Conservation (phyloP, 2,329 filamentous ascomycete species). For the Arthroderma sp. region DNA sequence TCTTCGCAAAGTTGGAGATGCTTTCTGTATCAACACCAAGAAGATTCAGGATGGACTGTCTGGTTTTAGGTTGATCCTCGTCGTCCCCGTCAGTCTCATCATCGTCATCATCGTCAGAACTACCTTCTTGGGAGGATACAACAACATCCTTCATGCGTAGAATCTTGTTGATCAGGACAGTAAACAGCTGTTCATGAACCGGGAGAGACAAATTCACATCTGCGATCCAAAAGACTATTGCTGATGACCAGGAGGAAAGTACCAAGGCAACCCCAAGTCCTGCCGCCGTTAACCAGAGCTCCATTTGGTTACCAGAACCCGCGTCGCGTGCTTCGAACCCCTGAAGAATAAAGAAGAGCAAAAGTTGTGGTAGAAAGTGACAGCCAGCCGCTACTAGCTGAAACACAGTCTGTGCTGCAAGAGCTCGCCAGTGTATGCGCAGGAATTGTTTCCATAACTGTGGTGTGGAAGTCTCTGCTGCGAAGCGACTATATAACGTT, state of each 20-base stretch:
- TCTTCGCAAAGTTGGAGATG: slow-evolving; percentile 52
- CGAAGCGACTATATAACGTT: neutral
- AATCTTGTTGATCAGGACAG: neutral
- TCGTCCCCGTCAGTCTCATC: neutral
- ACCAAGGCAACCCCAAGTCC: neutral
- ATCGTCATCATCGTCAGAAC: neutral
- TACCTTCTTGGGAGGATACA: neutral
- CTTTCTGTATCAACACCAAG: slow-evolving; percentile 17
- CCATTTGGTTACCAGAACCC: neutral
- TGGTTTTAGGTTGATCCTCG: neutral
- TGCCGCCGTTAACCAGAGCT: neutral
- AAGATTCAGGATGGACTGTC: neutral
- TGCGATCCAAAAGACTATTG: neutral
- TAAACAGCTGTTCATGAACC: neutral
- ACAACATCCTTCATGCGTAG: neutral
- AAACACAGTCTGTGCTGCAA: neutral
- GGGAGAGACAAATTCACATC: neutral
- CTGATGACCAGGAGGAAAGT: neutral
- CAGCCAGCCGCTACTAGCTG: neutral
- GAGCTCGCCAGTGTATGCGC: neutral
- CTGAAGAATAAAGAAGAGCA: neutral
- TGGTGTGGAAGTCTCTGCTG: neutral
- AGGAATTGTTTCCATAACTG: neutral
- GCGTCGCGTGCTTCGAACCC: neutral
- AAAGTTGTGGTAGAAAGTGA: neutral